A percentile compares a stretch with the other conserved stretches of the same genome.
Conservation (phyloP, 2,329 filamentous ascomycete genomes). For the Xylariaceae sp. region DNA sequence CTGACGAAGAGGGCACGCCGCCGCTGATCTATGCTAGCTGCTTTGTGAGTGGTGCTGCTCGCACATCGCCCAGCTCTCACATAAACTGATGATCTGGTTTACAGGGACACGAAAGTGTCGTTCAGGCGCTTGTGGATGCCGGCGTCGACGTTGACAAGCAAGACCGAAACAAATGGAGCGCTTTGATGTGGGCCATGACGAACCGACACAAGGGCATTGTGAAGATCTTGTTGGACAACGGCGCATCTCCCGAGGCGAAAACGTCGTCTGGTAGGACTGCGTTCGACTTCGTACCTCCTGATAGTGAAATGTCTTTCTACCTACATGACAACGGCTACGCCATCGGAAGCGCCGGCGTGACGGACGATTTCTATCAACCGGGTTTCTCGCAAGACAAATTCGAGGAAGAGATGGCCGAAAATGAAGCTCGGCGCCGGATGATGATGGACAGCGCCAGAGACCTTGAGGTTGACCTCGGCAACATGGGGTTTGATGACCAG, state of each 20-base stretch:
- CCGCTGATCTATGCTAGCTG: constrained; percentile 96
- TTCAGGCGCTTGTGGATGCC: constrained; percentile 74
- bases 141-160: constrained; percentile 88
- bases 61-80: not conserved
- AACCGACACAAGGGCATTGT: constrained; percentile 95
- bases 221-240: constrained; percentile 85
- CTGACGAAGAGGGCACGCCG: constrained; percentile 93
- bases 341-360: constrained; percentile 72
- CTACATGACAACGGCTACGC: constrained; percentile 90
- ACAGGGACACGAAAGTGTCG: constrained; percentile 83
- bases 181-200: constrained; percentile 99
- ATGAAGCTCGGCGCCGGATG: constrained; percentile 91
- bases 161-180: constrained; percentile 95
- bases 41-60: constrained; percentile 59
- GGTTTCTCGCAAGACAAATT: constrained; percentile 91
- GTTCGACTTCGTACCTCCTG: constrained; percentile 89
- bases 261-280: constrained; percentile 91
- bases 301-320: constrained; percentile 95
- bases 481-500: constrained; percentile 91
- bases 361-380: constrained; percentile 88
- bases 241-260: constrained; percentile 91
- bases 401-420: constrained; percentile 95
- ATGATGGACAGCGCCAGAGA: constrained; percentile 99
- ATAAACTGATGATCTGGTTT: constrained; percentile 6
- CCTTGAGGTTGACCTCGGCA: constrained; percentile 91